Conservation (phyloP, 2,329 filamentous ascomycete genomes). For the Cadophora gregata region DNA sequence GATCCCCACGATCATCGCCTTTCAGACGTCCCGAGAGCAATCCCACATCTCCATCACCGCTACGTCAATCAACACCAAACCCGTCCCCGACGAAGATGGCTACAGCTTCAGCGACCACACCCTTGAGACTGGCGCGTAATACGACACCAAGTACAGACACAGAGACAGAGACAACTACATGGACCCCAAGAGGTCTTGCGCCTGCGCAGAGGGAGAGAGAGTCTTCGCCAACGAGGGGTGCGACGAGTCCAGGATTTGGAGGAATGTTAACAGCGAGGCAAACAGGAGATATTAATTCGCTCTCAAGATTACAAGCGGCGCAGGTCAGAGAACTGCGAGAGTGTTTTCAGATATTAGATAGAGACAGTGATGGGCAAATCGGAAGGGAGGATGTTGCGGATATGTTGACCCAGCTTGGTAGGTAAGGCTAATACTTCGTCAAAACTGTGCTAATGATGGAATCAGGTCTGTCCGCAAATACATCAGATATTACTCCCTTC, state of each 20-base stretch:
- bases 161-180: slow-evolving; percentile 32
- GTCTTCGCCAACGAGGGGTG: slow-evolving; percentile 42
- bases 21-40: slow-evolving; percentile 65
- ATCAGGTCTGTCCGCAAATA: slow-evolving; percentile 73
- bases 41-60: slow-evolving; percentile 67
- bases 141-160: slow-evolving; percentile 49
- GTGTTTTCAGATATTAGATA: slow-evolving; percentile 91
- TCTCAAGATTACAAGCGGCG: slow-evolving; percentile 77
- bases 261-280: slow-evolving; percentile 37
- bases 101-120: slow-evolving; percentile 51
- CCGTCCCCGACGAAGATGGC: slow-evolving; percentile 58
- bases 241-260: slow-evolving; percentile 41
- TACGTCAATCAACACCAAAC: slow-evolving; percentile 66
- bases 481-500: slow-evolving; percentile 77
- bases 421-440: slow-evolving; percentile 21
- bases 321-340: slow-evolving; percentile 89
- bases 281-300: slow-evolving; percentile 51
- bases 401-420: slow-evolving; percentile 86
- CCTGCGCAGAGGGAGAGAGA: slow-evolving; percentile 44
- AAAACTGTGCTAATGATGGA: slow-evolving; percentile 3
- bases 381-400: slow-evolving; percentile 83
- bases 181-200: slow-evolving; percentile 44
- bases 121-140: slow-evolving; percentile 48
- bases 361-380: slow-evolving; percentile 84
- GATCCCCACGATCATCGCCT: slow-evolving; percentile 71